Evolutionary conservation across 768 basidiomycete species (phyloP), one percentile per base, ranked within the genome.

Genomic region (Rhizopogon roseolus): DNA sequence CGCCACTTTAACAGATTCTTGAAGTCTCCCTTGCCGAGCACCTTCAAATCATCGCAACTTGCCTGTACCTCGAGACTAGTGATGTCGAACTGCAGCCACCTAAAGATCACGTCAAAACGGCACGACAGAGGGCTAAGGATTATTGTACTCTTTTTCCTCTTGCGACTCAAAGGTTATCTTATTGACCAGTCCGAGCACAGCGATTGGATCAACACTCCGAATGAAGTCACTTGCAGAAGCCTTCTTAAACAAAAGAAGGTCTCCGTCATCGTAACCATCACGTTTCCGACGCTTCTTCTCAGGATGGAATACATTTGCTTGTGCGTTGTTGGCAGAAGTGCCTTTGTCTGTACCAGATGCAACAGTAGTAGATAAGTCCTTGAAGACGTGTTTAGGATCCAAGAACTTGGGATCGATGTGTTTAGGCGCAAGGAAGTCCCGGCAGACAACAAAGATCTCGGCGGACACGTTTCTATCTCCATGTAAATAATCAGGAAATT

Each of bases 371-470:
- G 83, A 74, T 19, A 91, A 75, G 49, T 98, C 96, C 69, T 97
- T 95, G 81, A 99, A 99, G 58, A 99, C 97, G 65, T 98, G 93
- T 66, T 86, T 92, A 3, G 96, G 92, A 67, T 98, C 95, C 57
- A 99, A 85, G 73, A 99, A 97, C 72, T 96, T 97, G 13, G 96
- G 94, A 65, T 99, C 97, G 62, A 99, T 96, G 62, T 88, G 81
- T 70, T 91, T 93, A 3, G 97, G 97, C 8, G 95, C 93, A 54
- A 92, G 80, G 74, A 93, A 99, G 54, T 91, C 92, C 53, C 87
- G 88, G 71, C 97, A 99, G 48, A 98, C 92, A 62, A 99, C 97
- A 78, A 99, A 99, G 66, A 99, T 99, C 72, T 99, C 97, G 11
- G 97, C 97, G 41, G 97, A 99, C 41, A 99, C 97, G 73, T 96